phyloP scores from a whole-genome alignment of 345 rosid species.

The Abelmoschus esculentus region DNA sequence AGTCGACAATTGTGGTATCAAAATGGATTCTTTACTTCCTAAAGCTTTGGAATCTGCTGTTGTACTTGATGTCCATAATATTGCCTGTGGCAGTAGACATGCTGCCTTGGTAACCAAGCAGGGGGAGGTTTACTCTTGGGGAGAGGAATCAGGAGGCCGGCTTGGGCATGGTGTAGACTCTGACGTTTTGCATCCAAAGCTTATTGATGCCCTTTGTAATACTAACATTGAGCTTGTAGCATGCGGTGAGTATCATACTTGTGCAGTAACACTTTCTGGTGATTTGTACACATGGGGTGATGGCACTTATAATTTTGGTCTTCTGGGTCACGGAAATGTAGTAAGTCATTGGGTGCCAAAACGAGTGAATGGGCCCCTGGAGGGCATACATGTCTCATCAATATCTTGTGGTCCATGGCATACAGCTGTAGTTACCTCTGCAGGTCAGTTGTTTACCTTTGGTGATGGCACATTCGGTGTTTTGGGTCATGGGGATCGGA shows the following conservation, averaged over 20 bases:
- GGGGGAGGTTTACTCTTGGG: slow-evolving; percentile 79
- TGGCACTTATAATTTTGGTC: slow-evolving; percentile 64
- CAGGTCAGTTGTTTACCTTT: slow-evolving; percentile 70
- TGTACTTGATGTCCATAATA: slow-evolving; percentile 69
- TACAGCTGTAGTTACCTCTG: slow-evolving; percentile 67
- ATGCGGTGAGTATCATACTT: slow-evolving; percentile 72
- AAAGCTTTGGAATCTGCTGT: slow-evolving; percentile 71
- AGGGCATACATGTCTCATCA: slow-evolving; percentile 67
- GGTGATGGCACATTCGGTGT: slow-evolving; percentile 84
- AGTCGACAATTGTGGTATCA: slow-evolving; percentile 38
- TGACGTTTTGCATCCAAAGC: slow-evolving; percentile 70
- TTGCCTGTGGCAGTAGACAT: slow-evolving; percentile 71
- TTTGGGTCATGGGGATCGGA: slow-evolving; percentile 69
- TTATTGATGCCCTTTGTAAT: slow-evolving; percentile 55
- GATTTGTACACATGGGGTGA: slow-evolving; percentile 79
- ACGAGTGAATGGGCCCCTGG: slow-evolving; percentile 68
- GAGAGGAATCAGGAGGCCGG: slow-evolving; percentile 75
- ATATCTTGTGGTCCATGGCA: slow-evolving; percentile 87
- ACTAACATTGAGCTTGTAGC: slow-evolving; percentile 62
- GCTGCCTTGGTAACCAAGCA: slow-evolving; percentile 72
- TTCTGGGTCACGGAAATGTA: slow-evolving; percentile 72
- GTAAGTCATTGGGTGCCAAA: slow-evolving; percentile 80
- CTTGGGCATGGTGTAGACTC: slow-evolving; percentile 82
- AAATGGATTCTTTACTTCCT: slow-evolving; percentile 63
- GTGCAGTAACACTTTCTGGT: slow-evolving; percentile 79